Base-by-base conservation (phyloP, 805 yeast genomes). In the Starmerella apicola region DNA sequence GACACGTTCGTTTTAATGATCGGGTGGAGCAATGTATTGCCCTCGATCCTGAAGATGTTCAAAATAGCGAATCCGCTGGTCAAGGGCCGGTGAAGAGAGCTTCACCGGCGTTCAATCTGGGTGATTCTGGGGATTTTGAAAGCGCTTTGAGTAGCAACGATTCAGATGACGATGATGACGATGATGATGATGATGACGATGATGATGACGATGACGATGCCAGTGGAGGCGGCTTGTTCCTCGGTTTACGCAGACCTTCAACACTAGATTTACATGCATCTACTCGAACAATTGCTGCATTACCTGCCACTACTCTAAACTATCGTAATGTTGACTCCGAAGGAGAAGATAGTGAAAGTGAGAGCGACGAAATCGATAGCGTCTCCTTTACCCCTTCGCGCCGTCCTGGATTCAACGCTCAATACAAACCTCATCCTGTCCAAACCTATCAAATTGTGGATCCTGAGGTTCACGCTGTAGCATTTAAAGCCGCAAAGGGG, bases 11-110 rank as follows among this genome's bases (percentile, higher is more conserved):
- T 60, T 91, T 91, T 63, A 91, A 80, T 58, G 93, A 84, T 56
- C 75, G 85, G 39, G 99, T 91, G 24, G 86, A 84, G 58, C 99
- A 91, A 60, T 91, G 98, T 60, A 76, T 82, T 46, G 86, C 94
- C 0, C 57, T 86, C 9, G 75, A 70, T 42, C 52, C 51, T 2
- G 54, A 48, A 10, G 51, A 41, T 12, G 24, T 19, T 9, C 40
- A 20, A 22, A n/a, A 38, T 22, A n/a, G 21, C 22, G 28, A 18
- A 7, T 8, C 5, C 10, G 39, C n/a, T 9, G 40, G 26, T 15
- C 25, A 7, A 3, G 33, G 26, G 7, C 16, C 34, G n/a, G 22
- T 9, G 6, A 27, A 27, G n/a, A n/a, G 15, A 13, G 7, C 7
- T 7, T 17, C 17, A 6, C 27, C 27, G 13, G n/a, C n/a, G n/a